Percentiles rank a stretch among this genome's conserved stretches.
Conservation (phyloP, 2,329 filamentous ascomycete genomes). For the Pleomassaria siparia region DNA sequence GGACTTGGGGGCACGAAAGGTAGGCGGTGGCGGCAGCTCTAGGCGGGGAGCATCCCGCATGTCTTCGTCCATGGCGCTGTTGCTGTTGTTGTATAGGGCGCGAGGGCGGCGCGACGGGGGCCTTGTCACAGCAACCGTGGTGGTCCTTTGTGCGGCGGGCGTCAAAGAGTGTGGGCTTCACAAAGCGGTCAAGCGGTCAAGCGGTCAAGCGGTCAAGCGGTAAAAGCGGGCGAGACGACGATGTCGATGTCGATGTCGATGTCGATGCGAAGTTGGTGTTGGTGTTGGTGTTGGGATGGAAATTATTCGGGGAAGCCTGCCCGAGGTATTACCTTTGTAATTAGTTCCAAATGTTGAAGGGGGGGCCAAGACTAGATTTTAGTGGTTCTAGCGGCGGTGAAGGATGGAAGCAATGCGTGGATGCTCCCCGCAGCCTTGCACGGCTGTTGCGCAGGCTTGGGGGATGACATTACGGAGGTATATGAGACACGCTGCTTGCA, state of each 20-base stretch:
- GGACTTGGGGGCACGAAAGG: constrained; percentile 36
- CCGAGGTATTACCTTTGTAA: too few species aligned
- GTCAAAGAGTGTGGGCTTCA: not conserved
- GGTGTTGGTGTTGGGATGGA: not conserved
- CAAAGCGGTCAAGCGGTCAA: not conserved
- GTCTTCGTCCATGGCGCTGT: constrained; percentile 36
- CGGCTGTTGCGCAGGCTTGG: too few species aligned
- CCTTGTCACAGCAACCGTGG: not conserved
- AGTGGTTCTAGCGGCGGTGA: not conserved
- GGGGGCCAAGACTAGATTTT: not conserved
- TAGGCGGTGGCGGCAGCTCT: constrained; percentile 19
- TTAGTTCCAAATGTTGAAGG: too few species aligned
- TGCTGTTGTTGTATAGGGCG: not conserved
- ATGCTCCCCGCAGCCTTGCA: constrained; percentile 1
- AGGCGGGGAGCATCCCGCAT: constrained; percentile 18
- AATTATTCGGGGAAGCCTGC: not conserved
- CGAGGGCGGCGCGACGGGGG: not conserved
- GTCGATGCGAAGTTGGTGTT: not conserved
- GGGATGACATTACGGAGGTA: not conserved
- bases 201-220: not conserved
- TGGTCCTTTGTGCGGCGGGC: not conserved
- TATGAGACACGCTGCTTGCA: not conserved
- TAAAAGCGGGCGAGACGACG: not conserved
- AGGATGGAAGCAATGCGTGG: too few species aligned
- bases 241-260: not conserved